Conservation (phyloP, 768 basidiomycete species). For the Galerina marginata region DNA sequence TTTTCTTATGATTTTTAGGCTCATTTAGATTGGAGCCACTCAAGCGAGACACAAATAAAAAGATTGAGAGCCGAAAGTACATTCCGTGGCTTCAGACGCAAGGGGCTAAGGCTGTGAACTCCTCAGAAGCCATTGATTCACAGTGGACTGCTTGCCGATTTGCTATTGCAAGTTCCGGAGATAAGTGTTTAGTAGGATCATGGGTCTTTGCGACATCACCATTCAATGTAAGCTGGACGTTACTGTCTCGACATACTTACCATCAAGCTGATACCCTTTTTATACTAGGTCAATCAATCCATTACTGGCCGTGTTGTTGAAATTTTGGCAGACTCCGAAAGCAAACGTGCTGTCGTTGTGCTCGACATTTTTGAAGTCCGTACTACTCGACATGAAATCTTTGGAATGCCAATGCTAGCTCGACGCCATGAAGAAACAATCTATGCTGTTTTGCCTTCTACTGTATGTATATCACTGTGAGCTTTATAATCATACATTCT, state of each 20-base stretch:
- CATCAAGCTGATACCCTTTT: neutral
- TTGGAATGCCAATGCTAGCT: conserved; percentile 2
- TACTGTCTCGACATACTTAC: too few species aligned
- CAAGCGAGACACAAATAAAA: conserved; percentile 32
- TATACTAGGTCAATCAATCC: conserved; percentile 9
- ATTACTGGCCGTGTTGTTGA: conserved; percentile 24
- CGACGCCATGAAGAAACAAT: conserved; percentile 11
- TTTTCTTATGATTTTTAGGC: conserved; percentile 9
- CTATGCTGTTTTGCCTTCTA: conserved; percentile 17
- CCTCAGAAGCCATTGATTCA: neutral
- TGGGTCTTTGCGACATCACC: conserved; percentile 31
- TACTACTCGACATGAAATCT: conserved; percentile 19
- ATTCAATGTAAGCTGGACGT: conserved; percentile 2
- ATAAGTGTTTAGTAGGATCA: conserved; percentile 26
- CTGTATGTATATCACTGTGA: conserved; percentile 12
- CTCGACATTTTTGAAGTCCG: conserved; percentile 25
- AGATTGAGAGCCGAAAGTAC: conserved; percentile 2
- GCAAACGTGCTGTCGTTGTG: conserved; percentile 15
- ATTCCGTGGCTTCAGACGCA: conserved; percentile 16
- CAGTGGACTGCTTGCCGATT: conserved; percentile 20
- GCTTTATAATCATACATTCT: neutral
- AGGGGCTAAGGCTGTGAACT: conserved; percentile 21
- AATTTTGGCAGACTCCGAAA: conserved; percentile 18
- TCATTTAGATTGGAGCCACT: conserved; percentile 30
- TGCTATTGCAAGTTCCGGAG: conserved; percentile 23